These are phyloP conservation scores for Wickerhamomyces sp. DNA, from an alignment of 1,139 yeast species.

Conservation along the genomic window DNA sequence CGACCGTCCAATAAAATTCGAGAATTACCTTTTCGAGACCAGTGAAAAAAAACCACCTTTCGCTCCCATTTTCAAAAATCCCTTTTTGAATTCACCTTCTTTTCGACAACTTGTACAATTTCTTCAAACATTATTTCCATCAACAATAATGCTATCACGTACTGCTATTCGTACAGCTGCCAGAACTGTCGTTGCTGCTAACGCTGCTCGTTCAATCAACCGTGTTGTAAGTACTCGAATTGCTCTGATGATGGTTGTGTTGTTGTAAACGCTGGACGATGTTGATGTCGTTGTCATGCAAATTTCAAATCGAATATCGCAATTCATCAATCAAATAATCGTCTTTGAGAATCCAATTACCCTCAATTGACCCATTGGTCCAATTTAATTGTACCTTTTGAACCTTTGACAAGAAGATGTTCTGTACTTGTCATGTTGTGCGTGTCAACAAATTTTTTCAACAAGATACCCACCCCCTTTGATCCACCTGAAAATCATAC, in stretches of 20 bases:
- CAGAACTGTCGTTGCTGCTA: slow-evolving; percentile 69
- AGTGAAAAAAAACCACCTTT: slow-evolving; percentile 19
- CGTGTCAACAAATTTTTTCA: neutral
- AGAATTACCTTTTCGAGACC: slow-evolving; percentile 14
- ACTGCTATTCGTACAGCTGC: slow-evolving; percentile 78
- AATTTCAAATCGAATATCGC: too few species aligned
- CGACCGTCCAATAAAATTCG: slow-evolving; percentile 19
- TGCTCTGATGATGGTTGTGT: neutral
- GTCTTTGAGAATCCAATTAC: neutral
- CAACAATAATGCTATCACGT: slow-evolving; percentile 65
- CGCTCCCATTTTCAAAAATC: slow-evolving; percentile 13
- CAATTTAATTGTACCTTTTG: neutral
- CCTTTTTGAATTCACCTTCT: slow-evolving; percentile 18
- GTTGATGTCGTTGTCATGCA: too few species aligned
- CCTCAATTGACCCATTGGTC: neutral
- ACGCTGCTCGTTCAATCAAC: slow-evolving; percentile 43
- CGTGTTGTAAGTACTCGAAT: slow-evolving; percentile 54
- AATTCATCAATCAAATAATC: too few species aligned
- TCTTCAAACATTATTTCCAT: slow-evolving; percentile 5
- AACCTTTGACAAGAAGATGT: too few species aligned
- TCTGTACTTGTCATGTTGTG: too few species aligned
- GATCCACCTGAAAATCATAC: too few species aligned
- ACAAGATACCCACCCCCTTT: neutral
- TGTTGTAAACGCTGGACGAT: too few species aligned
- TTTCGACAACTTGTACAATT: slow-evolving; percentile 8